Base-by-base conservation (phyloP, 139 green algal species). In the Limnomonas spitsbergensis region DNA sequence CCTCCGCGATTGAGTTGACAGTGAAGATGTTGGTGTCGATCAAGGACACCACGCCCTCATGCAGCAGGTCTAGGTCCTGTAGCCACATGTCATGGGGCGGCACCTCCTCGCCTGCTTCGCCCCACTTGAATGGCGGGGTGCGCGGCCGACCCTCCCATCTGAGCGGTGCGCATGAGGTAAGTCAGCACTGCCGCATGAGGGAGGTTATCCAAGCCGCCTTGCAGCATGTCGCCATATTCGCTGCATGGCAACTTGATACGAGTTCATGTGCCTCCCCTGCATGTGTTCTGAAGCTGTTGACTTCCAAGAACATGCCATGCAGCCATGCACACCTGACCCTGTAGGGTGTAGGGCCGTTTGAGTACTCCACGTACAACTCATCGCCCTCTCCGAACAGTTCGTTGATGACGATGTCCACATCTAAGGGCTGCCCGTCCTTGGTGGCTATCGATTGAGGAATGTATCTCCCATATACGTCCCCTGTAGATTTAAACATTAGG, bases 351-450 rank as follows among this genome's bases (percentile, higher is more conserved):
- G 91, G 91, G 0, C 91, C 91, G 47, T 86, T 83, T 40, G 80
- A 89, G 79, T 90, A 94, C 76, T 94, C 88, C 34, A 95, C 87
- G 47, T 81, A 81, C 42, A 95, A 29, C 73, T 92, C 86, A 39
- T 91, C 87, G 0, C 84, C 84, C 37, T 93, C 89, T 7, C 42
- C 75, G 31, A 90, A 89, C 3, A 92, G 82, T 79, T 94, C 91
- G 67, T 92, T 92, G 20, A 95, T 75, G 39, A 95, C 89, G 29
- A 91, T 89, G 85, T 95, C 88, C 0, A 88, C 76, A 77, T 95
- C 91, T 66, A 91, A 80, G 1, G 91, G 69, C 37, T 81, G 84
- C 1, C 91, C 89, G 53, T 95, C 91, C 36, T 87, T 87, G 69
- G 82, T 85, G 32, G 88, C 78, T 0, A 95, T 83, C 20, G 89